Evolutionary conservation across 768 basidiomycete species (phyloP), one percentile per base, ranked within the genome.

Genomic region (Flagelloscypha sp.): DNA sequence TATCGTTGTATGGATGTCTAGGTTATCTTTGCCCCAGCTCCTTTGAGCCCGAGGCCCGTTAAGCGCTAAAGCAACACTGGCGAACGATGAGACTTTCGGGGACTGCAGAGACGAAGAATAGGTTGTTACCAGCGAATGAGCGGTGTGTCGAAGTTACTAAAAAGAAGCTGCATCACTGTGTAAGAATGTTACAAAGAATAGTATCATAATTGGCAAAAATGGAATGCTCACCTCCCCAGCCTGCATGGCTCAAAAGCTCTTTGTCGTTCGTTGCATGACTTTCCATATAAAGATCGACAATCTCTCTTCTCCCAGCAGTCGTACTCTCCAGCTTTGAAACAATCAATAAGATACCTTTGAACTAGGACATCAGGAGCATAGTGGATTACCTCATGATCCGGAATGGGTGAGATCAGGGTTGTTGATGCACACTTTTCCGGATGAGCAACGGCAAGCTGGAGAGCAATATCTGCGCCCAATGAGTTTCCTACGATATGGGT

Each of bases 401-500:
- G 56, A 6, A 59, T 40, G 0, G 61, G 61, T 1, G 64, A 63
- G 3, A 66, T 20, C 34, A 66, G 48, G 39, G 58, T 59, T 7
- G 59, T 32, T 0, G 61, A 63, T 1, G 59, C 45, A 3, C 61
- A 56, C 41, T 49, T 55, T 7, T 59, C 49, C 1, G 61, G 62
- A 25, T 58, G 50, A 8, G 47, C 42, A 5, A 62, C 48, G 10
- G 59, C 57, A 23, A 56, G 39, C 38, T 62, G 51, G 15, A 63
- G 30, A 13, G 61, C 56, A 4, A 57, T 49, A 36, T 51, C 57
- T 1, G 61, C 44, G 6, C 64, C 64, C 51, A 60, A 48, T 1
- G 62, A 62, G n/a, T 62, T 22, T 3, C 58, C 64, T n/a, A 59
- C 43, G n/a, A 64, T 40, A 45, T 64, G 62, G 35, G 61, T 64